phyloP scores from a whole-genome alignment of 805 yeast species.

The Metschnikowia similis region DNA sequence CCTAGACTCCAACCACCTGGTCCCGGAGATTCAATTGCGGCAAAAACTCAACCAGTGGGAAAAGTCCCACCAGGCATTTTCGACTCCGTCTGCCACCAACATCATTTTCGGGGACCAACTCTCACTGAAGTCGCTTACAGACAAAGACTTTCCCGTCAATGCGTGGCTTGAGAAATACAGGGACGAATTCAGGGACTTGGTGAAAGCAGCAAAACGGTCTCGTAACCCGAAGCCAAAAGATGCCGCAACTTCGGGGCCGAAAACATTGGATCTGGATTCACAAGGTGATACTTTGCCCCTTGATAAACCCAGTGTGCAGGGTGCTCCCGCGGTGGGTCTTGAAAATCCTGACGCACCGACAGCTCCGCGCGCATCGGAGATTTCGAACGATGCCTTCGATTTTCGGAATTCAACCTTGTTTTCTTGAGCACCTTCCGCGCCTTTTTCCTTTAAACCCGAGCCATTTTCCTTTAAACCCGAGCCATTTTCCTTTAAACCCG shows the following conservation, averaged over 20 bases:
- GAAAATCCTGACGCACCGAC: neutral
- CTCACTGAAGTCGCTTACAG: constrained; percentile 33
- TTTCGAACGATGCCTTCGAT: constrained; percentile 5
- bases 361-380: neutral
- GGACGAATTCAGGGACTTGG: constrained; percentile 37
- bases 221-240: neutral
- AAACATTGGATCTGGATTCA: neutral
- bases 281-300: neutral
- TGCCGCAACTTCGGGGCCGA: neutral
- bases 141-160: constrained; percentile 43
- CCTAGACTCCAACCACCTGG: constrained; percentile 66
- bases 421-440: constrained; percentile 11
- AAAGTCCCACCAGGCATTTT: constrained; percentile 32
- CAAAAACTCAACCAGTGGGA: constrained; percentile 70
- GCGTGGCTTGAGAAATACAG: constrained; percentile 41
- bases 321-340: neutral
- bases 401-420: constrained; percentile 10
- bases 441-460: constrained; percentile 1
- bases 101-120: constrained; percentile 20
- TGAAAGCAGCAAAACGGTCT: constrained; percentile 28
- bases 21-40: constrained; percentile 49
- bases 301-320: neutral
- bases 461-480: neutral
- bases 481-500: neutral
- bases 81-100: constrained; percentile 8